Evolutionary conservation across 305 asterid genomes (phyloP).

Genomic region (Fraxinus velutina): DNA sequence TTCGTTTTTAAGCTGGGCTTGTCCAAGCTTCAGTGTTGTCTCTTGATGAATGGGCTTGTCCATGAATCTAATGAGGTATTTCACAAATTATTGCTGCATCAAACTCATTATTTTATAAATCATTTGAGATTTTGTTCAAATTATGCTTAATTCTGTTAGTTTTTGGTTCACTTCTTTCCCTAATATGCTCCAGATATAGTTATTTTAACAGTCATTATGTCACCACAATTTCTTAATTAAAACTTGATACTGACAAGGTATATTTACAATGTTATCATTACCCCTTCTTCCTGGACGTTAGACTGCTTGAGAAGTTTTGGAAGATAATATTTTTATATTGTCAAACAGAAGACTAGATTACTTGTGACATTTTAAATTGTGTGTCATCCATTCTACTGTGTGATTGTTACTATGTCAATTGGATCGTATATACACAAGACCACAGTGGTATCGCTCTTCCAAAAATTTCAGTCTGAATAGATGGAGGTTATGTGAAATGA

Average conservation of each 20-base stretch:
- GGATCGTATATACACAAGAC: conserved; percentile 12
- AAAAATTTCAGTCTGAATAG: conserved; percentile 7
- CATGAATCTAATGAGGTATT: conserved; percentile 77
- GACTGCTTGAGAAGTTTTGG: background rate
- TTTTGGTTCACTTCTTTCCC: conserved; percentile 14
- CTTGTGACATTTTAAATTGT: background rate
- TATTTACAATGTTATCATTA: conserved; percentile 3
- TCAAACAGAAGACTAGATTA: background rate
- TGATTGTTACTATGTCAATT: conserved; percentile 10
- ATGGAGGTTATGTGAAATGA: conserved; percentile 21
- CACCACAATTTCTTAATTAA: background rate
- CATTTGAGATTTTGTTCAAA: conserved; percentile 7
- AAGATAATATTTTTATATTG: conserved; percentile 3
- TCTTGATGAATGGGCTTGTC: conserved; percentile 96
- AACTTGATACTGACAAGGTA: background rate
- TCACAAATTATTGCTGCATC: conserved; percentile 16
- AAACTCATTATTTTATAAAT: conserved; percentile 11
- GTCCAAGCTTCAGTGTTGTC: conserved; percentile 72
- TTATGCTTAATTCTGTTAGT: conserved; percentile 10
- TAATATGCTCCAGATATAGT: background rate
- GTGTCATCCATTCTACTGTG: conserved; percentile 1
- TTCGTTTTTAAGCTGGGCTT: conserved; percentile 83
- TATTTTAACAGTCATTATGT: background rate
- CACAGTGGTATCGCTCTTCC: background rate
- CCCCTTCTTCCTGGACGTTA: conserved; percentile 8